Evolutionary conservation across 345 rosid species (phyloP).

Genomic region (Eucalyptus tenuipes): DNA sequence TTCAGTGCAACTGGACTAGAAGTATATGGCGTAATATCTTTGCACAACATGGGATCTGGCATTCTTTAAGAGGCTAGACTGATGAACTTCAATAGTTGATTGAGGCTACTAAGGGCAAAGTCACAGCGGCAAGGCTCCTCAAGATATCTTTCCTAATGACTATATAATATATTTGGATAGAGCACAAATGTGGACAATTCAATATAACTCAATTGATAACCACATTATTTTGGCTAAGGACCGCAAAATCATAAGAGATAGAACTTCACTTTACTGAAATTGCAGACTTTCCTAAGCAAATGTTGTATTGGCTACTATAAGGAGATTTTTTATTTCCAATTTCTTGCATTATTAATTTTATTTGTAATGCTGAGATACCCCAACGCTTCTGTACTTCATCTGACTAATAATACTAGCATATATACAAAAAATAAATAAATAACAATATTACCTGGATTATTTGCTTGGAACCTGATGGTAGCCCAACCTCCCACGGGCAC

Average conservation of each 20-base stretch:
- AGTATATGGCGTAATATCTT: neutral
- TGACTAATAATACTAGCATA: neutral
- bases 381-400: neutral
- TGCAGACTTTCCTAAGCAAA: neutral
- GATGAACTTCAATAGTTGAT: neutral
- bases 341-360: neutral
- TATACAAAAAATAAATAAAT: neutral
- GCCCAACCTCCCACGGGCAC: slow-evolving; percentile 15
- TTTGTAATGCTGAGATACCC: neutral
- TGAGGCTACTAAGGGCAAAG: neutral
- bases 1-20: neutral
- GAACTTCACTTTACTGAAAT: neutral
- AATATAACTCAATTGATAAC: neutral
- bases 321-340: neutral
- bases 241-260: neutral
- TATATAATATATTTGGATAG: neutral
- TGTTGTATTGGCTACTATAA: neutral
- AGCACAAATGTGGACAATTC: neutral
- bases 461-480: slow-evolving; percentile 9
- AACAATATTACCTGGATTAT: slow-evolving; percentile 5
- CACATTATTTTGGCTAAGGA: neutral
- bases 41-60: neutral
- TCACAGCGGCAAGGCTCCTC: neutral
- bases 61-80: neutral
- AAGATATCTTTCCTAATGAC: neutral